Base-by-base conservation (phyloP, 805 yeast species). In the Candida peoriensis region DNA sequence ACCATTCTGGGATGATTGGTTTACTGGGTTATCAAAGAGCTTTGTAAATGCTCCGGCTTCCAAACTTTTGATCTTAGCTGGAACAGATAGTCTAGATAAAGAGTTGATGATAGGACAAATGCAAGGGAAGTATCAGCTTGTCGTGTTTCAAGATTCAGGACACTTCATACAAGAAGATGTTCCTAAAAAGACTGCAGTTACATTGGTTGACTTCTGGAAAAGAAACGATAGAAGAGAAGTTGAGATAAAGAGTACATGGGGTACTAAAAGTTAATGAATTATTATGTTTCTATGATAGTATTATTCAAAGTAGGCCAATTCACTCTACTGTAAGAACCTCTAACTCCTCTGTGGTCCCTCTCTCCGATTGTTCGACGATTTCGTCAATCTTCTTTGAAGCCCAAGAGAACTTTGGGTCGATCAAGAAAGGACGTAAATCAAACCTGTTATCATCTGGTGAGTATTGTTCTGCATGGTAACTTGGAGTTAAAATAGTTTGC, bases 371-470 rank as follows among this genome's bases (percentile, higher is more conserved):
- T n/a, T 63, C 72, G 18, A 88, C 90, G 24, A 82, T 76, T 36
- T 73, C 75, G 49, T 88, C 97, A 33, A 93, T 93, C 61, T 86
- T 88, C 57, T 76, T 79, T 47, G 87, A 76, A 2, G 97, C 95
- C 82, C 90, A 85, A 2, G 87, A 72, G 59, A 87, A 93, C 43
- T 85, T 66, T 20, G 97, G 97, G 48, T 85, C 78, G 38, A 93
- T 86, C 56, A 94, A 67, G 59, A 93, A 88, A n/a, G 98, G 99
- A 47, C 99, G 72, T 52, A 94, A 66, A 57, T 93, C 99, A 59
- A 84, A 93, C 50, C 99, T 72, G 57, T 93, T 93, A 60, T 93
- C 99, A 59, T 93, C 99, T 1, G 98, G 97, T 3, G 97, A 89
- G 55, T 93, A 93, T 52, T 86, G 94, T 58, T 93, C 99, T 0